Percentiles rank a stretch among this genome's conserved stretches.
Evolutionary conservation across 176 grass and related monocot genomes (phyloP).

Genomic region (Cocos nucifera): DNA sequence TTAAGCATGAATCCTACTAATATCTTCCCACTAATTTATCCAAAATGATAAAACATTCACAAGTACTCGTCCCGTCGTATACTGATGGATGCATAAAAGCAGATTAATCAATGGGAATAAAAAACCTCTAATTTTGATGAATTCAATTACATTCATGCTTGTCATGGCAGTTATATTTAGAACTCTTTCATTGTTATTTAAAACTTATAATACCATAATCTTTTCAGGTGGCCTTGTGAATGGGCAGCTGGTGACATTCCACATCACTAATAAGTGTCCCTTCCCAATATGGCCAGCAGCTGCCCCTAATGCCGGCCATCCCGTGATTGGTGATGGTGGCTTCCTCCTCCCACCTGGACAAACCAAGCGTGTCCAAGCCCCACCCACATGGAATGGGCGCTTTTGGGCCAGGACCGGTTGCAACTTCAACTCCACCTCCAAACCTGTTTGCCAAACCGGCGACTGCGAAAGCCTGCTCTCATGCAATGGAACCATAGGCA

Average conservation of each 20-base stretch:
- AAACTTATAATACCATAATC: no score
- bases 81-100: no score
- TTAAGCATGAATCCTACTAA: no score
- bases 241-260: constrained; percentile 29
- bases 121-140: no score
- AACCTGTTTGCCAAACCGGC: constrained; percentile 40
- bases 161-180: no score
- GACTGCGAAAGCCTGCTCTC: constrained; percentile 61
- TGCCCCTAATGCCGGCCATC: constrained; percentile 61
- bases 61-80: no score
- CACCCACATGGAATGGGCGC: constrained; percentile 68
- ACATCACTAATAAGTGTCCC: constrained; percentile 58
- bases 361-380: constrained; percentile 36
- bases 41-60: no score
- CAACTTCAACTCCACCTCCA: constrained; percentile 22
- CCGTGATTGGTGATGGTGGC: constrained; percentile 51
- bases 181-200: no score
- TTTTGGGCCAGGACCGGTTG: constrained; percentile 77
- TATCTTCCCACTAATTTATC: no score
- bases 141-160: no score
- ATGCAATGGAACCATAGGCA: constrained; percentile 68
- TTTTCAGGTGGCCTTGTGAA: neutral
- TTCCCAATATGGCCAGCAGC: constrained; percentile 77
- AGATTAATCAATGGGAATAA: no score
- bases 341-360: constrained; percentile 53